Conservation (phyloP, 106 monocot genomes). For the Allium cepa region DNA sequence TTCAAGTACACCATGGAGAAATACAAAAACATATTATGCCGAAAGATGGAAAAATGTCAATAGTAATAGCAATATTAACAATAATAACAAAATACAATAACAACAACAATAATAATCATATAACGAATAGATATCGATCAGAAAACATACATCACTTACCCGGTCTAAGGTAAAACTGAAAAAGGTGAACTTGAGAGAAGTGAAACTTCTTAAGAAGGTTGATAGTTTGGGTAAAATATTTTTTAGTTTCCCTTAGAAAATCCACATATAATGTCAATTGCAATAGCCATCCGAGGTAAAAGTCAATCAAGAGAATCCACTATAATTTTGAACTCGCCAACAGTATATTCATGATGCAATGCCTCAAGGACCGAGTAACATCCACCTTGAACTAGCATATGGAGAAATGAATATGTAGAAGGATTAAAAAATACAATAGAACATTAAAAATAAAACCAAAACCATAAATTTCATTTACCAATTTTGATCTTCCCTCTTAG, state of each 20-base stretch:
- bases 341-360: constrained; percentile 96
- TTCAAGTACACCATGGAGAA: too few relatives aligned
- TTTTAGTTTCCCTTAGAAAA: constrained; percentile 89
- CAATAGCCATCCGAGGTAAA: constrained; percentile 97
- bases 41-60: too few relatives aligned
- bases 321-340: constrained; percentile 77
- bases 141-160: constrained; percentile 25
- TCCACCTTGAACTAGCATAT: constrained; percentile 95
- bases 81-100: too few relatives aligned
- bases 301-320: constrained; percentile 73
- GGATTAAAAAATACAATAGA: too few relatives aligned
- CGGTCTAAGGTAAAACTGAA: constrained; percentile 97
- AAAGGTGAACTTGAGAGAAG: constrained; percentile 97
- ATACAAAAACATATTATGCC: too few relatives aligned
- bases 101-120: too few relatives aligned
- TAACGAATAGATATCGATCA: not conserved
- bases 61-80: too few relatives aligned
- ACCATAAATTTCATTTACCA: too few relatives aligned
- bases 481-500: too few relatives aligned
- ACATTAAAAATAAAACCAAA: too few relatives aligned
- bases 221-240: constrained; percentile 82
- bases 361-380: constrained; percentile 80
- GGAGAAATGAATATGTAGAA: constrained; percentile 91
- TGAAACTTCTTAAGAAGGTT: constrained; percentile 79
- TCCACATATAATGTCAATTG: constrained; percentile 97